Evolutionary conservation across 2,329 filamentous ascomycete genomes (phyloP).

Genomic region (Aspergillus cejpii): DNA sequence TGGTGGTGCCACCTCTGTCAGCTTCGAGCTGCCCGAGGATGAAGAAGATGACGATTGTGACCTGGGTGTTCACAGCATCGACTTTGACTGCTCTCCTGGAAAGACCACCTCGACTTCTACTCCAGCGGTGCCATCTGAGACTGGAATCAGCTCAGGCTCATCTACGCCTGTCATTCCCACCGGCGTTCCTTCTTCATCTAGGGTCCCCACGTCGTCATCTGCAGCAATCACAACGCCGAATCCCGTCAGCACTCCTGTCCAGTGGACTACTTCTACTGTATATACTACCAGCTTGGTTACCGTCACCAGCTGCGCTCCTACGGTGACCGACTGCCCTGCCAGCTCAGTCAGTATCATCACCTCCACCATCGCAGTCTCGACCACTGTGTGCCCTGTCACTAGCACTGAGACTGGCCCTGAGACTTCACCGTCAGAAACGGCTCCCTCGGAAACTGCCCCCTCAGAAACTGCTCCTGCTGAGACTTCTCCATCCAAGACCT

Average conservation of each 20-base stretch:
- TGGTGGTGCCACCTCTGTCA: conserved; percentile 79
- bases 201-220: conserved; percentile 1
- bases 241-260: conserved; percentile 15
- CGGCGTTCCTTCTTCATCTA: conserved; percentile 12
- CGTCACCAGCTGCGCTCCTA: conserved; percentile 37
- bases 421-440: not conserved
- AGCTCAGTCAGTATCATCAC: conserved; percentile 46
- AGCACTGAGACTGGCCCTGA: conserved; percentile 22
- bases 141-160: conserved; percentile 20
- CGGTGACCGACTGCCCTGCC: conserved; percentile 47
- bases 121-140: conserved; percentile 22
- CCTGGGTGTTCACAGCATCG: conserved; percentile 48
- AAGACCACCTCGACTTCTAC: conserved; percentile 11
- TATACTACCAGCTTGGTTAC: conserved; percentile 35
- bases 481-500: conserved; percentile 3
- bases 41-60: conserved; percentile 56
- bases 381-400: conserved; percentile 52
- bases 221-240: conserved; percentile 9
- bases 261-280: conserved; percentile 34
- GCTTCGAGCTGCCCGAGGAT: conserved; percentile 56
- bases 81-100: conserved; percentile 26
- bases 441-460: not conserved
- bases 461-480: not conserved
- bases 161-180: conserved; percentile 12
- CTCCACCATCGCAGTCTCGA: conserved; percentile 51